Percentiles rank a stretch among this genome's conserved stretches.
phyloP scores from a whole-genome alignment of 176 grass and related monocot genomes.

The Stipa capillata region DNA sequence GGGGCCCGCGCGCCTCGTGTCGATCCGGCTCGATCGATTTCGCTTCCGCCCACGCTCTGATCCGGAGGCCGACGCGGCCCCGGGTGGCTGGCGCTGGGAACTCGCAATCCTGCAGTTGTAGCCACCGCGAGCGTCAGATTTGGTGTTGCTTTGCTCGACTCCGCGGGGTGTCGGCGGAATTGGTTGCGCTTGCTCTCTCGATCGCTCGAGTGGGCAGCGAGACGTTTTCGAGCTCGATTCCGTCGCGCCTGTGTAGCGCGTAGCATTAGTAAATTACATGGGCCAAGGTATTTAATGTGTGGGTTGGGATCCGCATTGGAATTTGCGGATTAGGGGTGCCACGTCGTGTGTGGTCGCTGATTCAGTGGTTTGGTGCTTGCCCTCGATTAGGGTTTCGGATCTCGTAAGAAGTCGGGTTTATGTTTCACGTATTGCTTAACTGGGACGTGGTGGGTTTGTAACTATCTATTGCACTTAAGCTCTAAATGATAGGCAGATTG shows the following conservation, averaged over 20 bases:
- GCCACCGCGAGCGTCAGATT: constrained; percentile 1
- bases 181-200: neutral
- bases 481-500: neutral
- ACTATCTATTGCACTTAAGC: neutral
- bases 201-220: neutral
- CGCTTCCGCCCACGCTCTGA: neutral
- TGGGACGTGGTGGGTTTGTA: neutral
- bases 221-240: neutral
- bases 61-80: neutral
- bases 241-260: neutral
- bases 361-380: neutral
- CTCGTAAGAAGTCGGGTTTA: neutral
- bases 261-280: neutral
- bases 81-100: neutral
- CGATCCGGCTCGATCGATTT: constrained; percentile 10
- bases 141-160: neutral
- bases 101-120: neutral
- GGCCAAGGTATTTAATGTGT: neutral
- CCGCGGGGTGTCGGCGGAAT: neutral
- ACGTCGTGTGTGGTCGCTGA: neutral
- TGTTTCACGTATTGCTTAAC: neutral
- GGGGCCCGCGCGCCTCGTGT: too few species aligned
- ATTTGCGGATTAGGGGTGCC: neutral
- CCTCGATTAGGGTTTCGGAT: neutral
- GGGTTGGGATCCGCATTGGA: constrained; percentile 20